Conservation (phyloP, 352 stramenopile species). For the Thalassiosira mediterranea region DNA sequence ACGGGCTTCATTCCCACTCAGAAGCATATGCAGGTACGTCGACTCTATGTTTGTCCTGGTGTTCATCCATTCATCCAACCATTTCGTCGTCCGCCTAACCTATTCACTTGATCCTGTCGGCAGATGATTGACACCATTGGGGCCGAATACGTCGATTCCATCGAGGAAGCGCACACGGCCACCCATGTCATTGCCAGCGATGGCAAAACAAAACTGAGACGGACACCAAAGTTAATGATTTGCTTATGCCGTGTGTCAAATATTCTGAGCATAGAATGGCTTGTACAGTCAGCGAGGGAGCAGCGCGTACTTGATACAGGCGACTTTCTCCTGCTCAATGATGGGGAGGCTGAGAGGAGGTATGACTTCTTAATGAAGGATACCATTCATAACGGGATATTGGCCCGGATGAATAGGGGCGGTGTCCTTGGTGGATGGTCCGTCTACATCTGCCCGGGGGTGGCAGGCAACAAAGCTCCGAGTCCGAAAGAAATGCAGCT, state of each 20-base stretch:
- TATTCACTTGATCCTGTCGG: no score
- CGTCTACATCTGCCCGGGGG: conserved; percentile 63
- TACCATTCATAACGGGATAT: conserved; percentile 46
- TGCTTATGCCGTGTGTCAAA: conserved; percentile 51
- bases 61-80: no score
- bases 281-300: conserved; percentile 51
- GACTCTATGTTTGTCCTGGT: no score
- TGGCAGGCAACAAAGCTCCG: conserved; percentile 63
- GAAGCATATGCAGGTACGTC: conserved; percentile 37
- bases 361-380: conserved; percentile 65
- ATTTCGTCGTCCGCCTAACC: no score
- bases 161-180: conserved; percentile 53
- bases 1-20: conserved; percentile 46
- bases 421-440: conserved; percentile 42
- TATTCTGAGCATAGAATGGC: conserved; percentile 65
- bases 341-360: conserved; percentile 53
- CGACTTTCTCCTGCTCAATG: conserved; percentile 46
- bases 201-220: conserved; percentile 38
- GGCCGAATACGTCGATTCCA: conserved; percentile 51
- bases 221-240: conserved; percentile 72
- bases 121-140: conserved; percentile 70
- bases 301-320: conserved; percentile 31
- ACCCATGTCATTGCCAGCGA: conserved; percentile 64
- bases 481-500: conserved; percentile 45
- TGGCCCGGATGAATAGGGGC: conserved; percentile 30